Evolutionary conservation across 108 stramenopile genomes (phyloP), one percentile per base, ranked within the genome.

Genomic region (Fragilaria crotonensis): DNA sequence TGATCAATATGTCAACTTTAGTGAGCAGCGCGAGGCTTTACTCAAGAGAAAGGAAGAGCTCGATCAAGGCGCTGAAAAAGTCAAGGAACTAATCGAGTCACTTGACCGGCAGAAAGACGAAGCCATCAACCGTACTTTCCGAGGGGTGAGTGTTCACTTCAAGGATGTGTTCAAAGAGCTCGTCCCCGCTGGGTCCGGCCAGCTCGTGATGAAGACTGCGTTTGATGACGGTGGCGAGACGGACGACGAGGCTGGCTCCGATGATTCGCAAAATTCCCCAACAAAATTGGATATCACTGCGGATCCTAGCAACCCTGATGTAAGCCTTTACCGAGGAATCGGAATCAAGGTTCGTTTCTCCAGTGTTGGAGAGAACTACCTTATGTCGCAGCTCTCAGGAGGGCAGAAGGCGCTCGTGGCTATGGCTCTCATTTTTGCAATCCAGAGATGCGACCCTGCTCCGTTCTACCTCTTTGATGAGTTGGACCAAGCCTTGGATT

Each of bases 391-490:
- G 66, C 91, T 98, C 31, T 95, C 94, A 30, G 99, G 99, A 5
- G 99, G 99, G n/a, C 99, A 99, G 60, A 98, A 98, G 73, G 96
- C 99, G 0, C 79, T 99, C 52, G 97, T 99, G 17, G 97, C 99
- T 0, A 77, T 99, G 66, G 96, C 97, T 30, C 85, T 98, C 53
- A 98, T 99, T 57, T 98, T 99, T 71, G 97, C 99, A 5, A 96
- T 96, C 53, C 96, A 97, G 51, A 81, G 97, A 30, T 98, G 96
- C 67, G 99, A 99, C 69, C 97, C 97, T 29, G 99, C 97, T 4
- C 98, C 99, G 14, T 99, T 99, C 67, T 98, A 98, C 64, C 84
- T 99, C 28, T 98, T 99, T 73, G 99, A 99, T 66, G 99, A 99
- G 66, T 68, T 96, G 48, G 91, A 96, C 60, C 96, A 97, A 73